Percentiles rank a stretch among this genome's conserved stretches.
Conservation (phyloP, 177 flowering plant genomes). For the Telopea speciosissima region DNA sequence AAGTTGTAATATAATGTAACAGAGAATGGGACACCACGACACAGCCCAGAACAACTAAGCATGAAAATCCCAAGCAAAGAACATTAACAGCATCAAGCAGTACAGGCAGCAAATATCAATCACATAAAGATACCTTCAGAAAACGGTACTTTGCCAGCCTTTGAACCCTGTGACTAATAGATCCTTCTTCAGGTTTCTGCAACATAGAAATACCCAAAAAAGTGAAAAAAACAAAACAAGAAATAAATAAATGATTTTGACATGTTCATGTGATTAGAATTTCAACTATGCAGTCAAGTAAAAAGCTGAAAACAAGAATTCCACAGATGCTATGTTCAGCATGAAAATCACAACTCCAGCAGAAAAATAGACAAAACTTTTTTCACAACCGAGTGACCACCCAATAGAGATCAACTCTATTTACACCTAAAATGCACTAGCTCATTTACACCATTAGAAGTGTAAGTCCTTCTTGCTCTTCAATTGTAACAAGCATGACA, state of each 20-base stretch:
- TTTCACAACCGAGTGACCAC: not conserved
- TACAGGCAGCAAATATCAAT: not conserved
- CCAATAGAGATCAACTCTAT: not conserved
- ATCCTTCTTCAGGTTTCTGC: conserved; percentile 98
- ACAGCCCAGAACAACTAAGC: not conserved
- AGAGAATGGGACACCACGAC: too few species aligned
- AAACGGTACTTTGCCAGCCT: conserved; percentile 86
- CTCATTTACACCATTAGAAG: too few species aligned
- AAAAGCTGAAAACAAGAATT: not conserved
- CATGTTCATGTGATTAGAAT: not conserved
- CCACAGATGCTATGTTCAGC: not conserved
- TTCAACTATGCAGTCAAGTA: conserved; percentile 1
- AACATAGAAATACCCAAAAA: conserved; percentile 6
- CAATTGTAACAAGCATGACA: too few species aligned
- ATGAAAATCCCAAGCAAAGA: not conserved
- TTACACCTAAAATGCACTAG: not conserved
- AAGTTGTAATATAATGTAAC: not conserved
- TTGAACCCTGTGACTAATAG: conserved; percentile 88
- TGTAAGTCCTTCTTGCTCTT: too few species aligned
- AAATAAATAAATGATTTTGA: not conserved
- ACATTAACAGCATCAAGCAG: conserved; percentile 1
- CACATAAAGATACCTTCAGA: conserved; percentile 47
- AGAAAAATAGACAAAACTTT: not conserved
- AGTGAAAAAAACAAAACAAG: not conserved
- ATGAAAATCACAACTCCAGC: not conserved